These are phyloP conservation scores for Daldinia decipiens DNA, from an alignment of 495 filamentous ascomycete genomes.

Conservation along the genomic window DNA sequence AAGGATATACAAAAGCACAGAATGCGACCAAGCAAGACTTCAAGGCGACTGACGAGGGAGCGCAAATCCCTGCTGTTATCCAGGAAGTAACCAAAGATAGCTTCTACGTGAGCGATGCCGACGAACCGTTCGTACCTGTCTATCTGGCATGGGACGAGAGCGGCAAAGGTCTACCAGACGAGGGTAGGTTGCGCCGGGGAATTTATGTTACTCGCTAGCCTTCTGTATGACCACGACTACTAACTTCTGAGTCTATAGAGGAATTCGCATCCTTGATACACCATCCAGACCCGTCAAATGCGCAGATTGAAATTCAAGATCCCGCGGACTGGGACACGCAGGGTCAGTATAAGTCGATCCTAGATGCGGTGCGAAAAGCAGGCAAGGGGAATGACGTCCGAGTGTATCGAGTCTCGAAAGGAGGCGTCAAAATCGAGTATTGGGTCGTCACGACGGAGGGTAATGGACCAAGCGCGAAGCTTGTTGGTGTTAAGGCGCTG, in stretches of 20 bases:
- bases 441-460: constrained; percentile 72
- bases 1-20: constrained; percentile 50
- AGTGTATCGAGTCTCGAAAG: constrained; percentile 74
- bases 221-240: not conserved
- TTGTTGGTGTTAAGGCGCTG: constrained; percentile 81
- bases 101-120: constrained; percentile 81
- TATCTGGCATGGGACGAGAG: constrained; percentile 68
- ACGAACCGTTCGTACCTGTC: constrained; percentile 85
- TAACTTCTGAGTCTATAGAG: constrained; percentile 50
- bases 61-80: constrained; percentile 66
- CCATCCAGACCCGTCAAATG: constrained; percentile 58
- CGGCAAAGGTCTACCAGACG: constrained; percentile 66
- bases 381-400: constrained; percentile 70
- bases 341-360: constrained; percentile 66
- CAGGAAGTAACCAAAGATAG: constrained; percentile 61
- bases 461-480: constrained; percentile 58
- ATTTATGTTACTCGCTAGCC: too few relatives aligned
- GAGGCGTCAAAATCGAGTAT: constrained; percentile 74
- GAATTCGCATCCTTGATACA: constrained; percentile 67
- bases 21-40: constrained; percentile 46
- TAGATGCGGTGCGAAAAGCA: constrained; percentile 67
- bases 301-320: constrained; percentile 63
- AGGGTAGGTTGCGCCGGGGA: constrained; percentile 58
- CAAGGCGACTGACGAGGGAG: constrained; percentile 63
- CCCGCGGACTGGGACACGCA: constrained; percentile 69